Evolutionary conservation across 768 basidiomycete species (phyloP).

Genomic region (Rhizopogon rudus): DNA sequence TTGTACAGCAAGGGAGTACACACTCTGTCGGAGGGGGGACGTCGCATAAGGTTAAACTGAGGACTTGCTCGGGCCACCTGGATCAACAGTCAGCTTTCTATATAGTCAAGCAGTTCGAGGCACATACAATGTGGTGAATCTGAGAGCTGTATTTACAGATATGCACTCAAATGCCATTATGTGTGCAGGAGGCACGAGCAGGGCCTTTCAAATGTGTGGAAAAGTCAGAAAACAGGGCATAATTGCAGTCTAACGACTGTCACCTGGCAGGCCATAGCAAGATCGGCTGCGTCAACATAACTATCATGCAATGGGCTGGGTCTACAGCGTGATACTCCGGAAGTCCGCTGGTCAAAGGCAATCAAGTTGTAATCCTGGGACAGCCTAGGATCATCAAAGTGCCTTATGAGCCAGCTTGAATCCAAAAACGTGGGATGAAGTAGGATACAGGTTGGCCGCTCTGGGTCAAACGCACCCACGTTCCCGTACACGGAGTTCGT

Average conservation of each 20-base stretch:
- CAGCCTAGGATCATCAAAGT: slow-evolving; percentile 64
- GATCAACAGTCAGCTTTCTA: neutral
- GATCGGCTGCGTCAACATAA: slow-evolving; percentile 77
- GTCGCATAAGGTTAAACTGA: slow-evolving; percentile 65
- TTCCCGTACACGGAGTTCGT: slow-evolving; percentile 58
- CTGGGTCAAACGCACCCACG: slow-evolving; percentile 61
- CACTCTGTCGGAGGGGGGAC: slow-evolving; percentile 66
- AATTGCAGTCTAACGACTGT: slow-evolving; percentile 6
- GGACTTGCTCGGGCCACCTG: slow-evolving; percentile 69
- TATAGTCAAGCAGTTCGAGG: neutral
- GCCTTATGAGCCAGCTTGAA: slow-evolving; percentile 60
- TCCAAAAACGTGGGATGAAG: slow-evolving; percentile 68
- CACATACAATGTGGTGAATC: slow-evolving; percentile 63
- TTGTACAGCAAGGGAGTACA: slow-evolving; percentile 16
- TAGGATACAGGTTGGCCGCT: slow-evolving; percentile 62
- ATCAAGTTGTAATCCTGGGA: slow-evolving; percentile 59
- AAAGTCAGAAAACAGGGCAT: neutral
- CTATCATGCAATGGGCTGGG: slow-evolving; percentile 57
- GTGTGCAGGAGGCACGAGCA: slow-evolving; percentile 65
- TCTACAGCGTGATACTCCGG: slow-evolving; percentile 52
- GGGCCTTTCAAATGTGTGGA: slow-evolving; percentile 32
- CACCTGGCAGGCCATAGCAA: slow-evolving; percentile 62
- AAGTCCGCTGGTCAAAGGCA: slow-evolving; percentile 67
- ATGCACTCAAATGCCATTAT: slow-evolving; percentile 64
- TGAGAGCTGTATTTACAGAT: slow-evolving; percentile 51